Evolutionary conservation across 2,329 filamentous ascomycete species (phyloP).

Genomic region (Cercospora sp.): DNA sequence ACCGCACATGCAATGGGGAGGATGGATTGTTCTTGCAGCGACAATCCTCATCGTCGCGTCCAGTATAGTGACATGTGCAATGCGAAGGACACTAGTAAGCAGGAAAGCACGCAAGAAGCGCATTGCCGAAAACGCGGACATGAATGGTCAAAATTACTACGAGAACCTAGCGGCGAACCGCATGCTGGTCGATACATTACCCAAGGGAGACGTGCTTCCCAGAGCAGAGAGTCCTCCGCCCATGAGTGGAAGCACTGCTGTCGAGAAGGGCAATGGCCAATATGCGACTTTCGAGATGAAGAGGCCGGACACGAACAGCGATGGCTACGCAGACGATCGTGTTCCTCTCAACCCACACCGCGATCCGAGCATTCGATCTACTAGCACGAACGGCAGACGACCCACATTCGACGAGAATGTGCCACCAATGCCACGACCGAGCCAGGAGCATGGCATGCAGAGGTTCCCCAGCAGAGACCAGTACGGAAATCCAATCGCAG

Average conservation of each 20-base stretch:
- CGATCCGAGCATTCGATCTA: constrained; percentile 57
- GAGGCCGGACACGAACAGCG: constrained; percentile 51
- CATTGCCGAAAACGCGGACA: constrained; percentile 91
- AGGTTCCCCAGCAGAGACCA: constrained; percentile 56
- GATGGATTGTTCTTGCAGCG: constrained; percentile 87
- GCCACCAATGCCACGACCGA: constrained; percentile 40
- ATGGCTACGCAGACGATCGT: constrained; percentile 60
- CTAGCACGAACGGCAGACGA: constrained; percentile 40
- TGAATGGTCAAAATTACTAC: constrained; percentile 94
- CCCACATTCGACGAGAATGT: constrained; percentile 44
- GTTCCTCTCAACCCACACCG: constrained; percentile 65
- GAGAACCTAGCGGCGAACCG: constrained; percentile 48
- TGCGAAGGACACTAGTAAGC: constrained; percentile 88
- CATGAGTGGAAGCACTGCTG: constrained; percentile 55
- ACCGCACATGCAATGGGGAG: constrained; percentile 89
- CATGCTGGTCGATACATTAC: constrained; percentile 40
- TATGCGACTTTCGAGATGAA: constrained; percentile 66
- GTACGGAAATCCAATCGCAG: constrained; percentile 60
- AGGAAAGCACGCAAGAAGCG: constrained; percentile 90
- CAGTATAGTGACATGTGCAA: constrained; percentile 85
- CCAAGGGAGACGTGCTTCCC: constrained; percentile 39
- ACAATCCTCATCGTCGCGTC: constrained; percentile 81
- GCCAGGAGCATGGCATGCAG: constrained; percentile 36
- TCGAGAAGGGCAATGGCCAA: constrained; percentile 55
- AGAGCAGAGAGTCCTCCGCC: constrained; percentile 58